Evolutionary conservation across 257 asterid species (phyloP).

Genomic region (Primulina huaijiensis): DNA sequence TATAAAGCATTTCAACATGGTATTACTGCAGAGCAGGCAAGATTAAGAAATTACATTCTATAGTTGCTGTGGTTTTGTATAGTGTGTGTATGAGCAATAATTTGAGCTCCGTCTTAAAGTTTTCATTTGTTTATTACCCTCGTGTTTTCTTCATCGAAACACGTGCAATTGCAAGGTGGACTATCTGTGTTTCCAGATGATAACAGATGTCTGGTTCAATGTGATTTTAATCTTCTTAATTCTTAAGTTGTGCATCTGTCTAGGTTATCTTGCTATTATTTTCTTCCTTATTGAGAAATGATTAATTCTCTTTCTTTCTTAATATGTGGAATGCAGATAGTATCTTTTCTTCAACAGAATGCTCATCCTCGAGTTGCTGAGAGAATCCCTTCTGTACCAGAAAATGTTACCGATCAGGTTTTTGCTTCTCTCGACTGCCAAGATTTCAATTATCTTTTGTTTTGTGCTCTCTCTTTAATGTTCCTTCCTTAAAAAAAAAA

Average conservation of each 20-base stretch:
- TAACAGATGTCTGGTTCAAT: neutral
- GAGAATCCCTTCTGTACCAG: constrained; percentile 85
- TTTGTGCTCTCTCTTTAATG: neutral
- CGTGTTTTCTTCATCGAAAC: neutral
- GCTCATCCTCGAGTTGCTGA: constrained; percentile 95
- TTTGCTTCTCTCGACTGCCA: neutral
- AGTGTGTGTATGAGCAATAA: neutral
- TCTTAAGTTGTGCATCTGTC: constrained; percentile 3
- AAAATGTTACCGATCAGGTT: constrained; percentile 97
- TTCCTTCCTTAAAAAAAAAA: neutral
- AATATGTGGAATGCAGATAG: constrained; percentile 59
- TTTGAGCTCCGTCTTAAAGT: neutral
- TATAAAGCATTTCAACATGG: constrained; percentile 85
- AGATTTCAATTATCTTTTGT: neutral
- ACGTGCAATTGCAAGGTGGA: neutral
- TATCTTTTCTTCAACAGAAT: constrained; percentile 92
- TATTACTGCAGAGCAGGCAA: constrained; percentile 86
- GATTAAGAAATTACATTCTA: constrained; percentile 13
- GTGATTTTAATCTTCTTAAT: neutral
- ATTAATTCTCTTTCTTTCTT: constrained; percentile 6
- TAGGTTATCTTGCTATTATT: neutral
- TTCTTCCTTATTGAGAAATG: constrained; percentile 9
- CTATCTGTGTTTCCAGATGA: neutral
- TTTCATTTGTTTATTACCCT: neutral
- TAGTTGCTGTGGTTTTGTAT: neutral